Evolutionary conservation across 169 alveolate species (phyloP).

Genomic region (Plasmodium ovale): DNA sequence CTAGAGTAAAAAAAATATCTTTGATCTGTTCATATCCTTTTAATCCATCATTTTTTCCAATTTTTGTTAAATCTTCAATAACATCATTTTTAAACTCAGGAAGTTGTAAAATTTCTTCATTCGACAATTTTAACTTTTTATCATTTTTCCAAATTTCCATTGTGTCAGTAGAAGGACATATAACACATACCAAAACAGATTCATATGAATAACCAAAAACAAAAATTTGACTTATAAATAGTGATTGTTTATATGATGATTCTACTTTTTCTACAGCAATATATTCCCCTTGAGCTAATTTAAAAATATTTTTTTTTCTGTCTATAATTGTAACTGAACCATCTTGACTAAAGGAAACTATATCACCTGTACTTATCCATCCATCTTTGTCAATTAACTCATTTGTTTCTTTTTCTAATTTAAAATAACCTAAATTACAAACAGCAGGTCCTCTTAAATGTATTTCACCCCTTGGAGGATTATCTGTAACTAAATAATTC

Average conservation of each 20-base stretch:
- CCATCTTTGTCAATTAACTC: conserved; percentile 91
- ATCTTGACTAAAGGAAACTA: conserved; percentile 88
- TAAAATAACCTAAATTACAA: conserved; percentile 92
- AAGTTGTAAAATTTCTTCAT: conserved; percentile 38
- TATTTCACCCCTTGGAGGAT: conserved; percentile 95
- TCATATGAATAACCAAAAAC: conserved; percentile 83
- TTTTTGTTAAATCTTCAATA: conserved; percentile 76
- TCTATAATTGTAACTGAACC: conserved; percentile 94
- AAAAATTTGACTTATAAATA: conserved; percentile 82
- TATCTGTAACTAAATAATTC: conserved; percentile 88
- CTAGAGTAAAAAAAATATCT: conserved; percentile 80
- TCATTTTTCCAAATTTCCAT: conserved; percentile 68
- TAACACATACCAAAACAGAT: conserved; percentile 69
- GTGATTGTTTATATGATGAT: conserved; percentile 77
- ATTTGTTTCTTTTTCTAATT: conserved; percentile 90
- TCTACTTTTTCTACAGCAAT: conserved; percentile 96
- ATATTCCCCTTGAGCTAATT: conserved; percentile 97
- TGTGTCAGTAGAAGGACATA: conserved; percentile 79
- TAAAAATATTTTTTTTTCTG: conserved; percentile 95
- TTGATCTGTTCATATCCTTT: conserved; percentile 87
- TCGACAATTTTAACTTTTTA: conserved; percentile 71
- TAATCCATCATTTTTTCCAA: conserved; percentile 77
- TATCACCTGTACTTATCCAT: conserved; percentile 95
- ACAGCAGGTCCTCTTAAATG: conserved; percentile 90
- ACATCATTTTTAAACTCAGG: conserved; percentile 73